phyloP scores from a whole-genome alignment of 1,139 yeast genomes.

The Debaryomyces robertsiae region DNA sequence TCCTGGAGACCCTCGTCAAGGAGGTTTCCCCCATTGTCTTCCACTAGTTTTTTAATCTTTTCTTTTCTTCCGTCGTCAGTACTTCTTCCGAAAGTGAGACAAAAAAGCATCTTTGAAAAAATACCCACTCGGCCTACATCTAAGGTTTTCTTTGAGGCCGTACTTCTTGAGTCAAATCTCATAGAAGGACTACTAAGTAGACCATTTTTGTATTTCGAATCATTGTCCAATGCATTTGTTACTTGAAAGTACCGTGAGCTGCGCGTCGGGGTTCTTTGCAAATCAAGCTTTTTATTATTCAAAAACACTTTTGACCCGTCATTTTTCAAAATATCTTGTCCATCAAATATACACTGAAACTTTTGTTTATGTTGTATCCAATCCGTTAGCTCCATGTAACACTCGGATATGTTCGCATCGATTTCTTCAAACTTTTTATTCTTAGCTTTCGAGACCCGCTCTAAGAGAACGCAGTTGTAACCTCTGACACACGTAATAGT shows the following conservation, averaged over 20 bases:
- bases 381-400: conserved; percentile 42
- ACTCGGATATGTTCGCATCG: conserved; percentile 20
- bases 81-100: conserved; percentile 32
- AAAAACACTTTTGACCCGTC: conserved; percentile 3
- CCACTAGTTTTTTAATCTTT: conserved; percentile 37
- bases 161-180: conserved; percentile 15
- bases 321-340: conserved; percentile 16
- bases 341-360: conserved; percentile 17
- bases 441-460: conserved; percentile 23
- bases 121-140: conserved; percentile 7
- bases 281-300: not conserved
- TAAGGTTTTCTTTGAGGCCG: conserved; percentile 11
- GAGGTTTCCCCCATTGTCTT: conserved; percentile 55
- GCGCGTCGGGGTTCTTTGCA: conserved; percentile 7
- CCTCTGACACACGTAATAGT: conserved; percentile 59
- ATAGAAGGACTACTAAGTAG: conserved; percentile 16
- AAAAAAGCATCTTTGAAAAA: conserved; percentile 33
- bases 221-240: not conserved
- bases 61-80: conserved; percentile 41
- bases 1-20: conserved; percentile 50
- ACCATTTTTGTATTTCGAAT: conserved; percentile 5
- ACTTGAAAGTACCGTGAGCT: conserved; percentile 1
- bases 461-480: conserved; percentile 48
- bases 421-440: conserved; percentile 17
- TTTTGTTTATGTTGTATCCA: conserved; percentile 46